A percentile compares a stretch with the other conserved stretches of the same genome.
Evolutionary conservation across 495 filamentous ascomycete genomes (phyloP).

Genomic region (Paragyromitra xinjiangensis): DNA sequence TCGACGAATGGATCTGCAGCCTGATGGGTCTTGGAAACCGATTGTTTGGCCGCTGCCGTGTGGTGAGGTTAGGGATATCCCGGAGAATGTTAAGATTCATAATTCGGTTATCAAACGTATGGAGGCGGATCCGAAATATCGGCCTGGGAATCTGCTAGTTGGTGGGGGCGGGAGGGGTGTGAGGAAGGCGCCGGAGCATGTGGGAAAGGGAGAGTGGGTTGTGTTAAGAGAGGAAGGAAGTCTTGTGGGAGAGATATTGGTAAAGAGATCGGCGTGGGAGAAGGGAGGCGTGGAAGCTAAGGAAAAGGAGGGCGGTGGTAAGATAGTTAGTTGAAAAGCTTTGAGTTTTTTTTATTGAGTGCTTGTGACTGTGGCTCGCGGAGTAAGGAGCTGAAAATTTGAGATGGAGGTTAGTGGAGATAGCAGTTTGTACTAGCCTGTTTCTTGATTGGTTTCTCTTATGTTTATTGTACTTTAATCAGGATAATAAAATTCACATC

Average conservation of each 20-base stretch:
- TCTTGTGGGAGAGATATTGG: conserved; percentile 69
- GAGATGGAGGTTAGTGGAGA: not conserved
- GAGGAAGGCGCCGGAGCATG: conserved; percentile 66
- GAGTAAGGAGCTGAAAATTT: not conserved
- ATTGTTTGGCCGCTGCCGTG: conserved; percentile 82
- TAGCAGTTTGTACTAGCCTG: not conserved
- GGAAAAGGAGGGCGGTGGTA: not conserved
- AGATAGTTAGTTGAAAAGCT: conserved; percentile 1
- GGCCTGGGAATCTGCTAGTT: conserved; percentile 82
- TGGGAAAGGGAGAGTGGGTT: conserved; percentile 79
- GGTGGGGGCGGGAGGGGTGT: conserved; percentile 81
- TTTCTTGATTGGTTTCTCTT: not conserved
- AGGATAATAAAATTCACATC: not conserved
- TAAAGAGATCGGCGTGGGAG: conserved; percentile 41
- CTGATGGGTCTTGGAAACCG: conserved; percentile 80
- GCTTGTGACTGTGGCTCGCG: not conserved
- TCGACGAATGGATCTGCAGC: conserved; percentile 78
- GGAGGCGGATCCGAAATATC: conserved; percentile 69
- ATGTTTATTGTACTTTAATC: not conserved
- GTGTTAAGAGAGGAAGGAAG: conserved; percentile 71
- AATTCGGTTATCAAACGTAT: conserved; percentile 77
- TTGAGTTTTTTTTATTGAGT: not conserved
- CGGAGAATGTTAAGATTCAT: conserved; percentile 71
- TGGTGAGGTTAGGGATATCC: conserved; percentile 84
- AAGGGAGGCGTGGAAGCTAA: not conserved